These are phyloP conservation scores for Lecanicillium sp. DNA, from an alignment of 2,329 filamentous ascomycete species.

Conservation along the genomic window DNA sequence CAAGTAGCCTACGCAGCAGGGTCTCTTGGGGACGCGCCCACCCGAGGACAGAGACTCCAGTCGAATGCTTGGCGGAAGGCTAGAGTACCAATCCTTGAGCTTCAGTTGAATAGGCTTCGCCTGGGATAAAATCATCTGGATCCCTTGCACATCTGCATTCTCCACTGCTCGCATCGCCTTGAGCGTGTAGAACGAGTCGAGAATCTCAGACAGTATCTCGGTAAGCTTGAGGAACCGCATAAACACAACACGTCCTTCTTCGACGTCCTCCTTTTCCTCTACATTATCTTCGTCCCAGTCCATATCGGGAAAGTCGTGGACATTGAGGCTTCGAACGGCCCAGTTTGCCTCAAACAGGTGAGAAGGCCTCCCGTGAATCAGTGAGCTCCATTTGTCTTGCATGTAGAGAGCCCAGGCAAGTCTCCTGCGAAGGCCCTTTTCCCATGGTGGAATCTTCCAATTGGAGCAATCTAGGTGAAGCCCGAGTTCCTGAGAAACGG, in stretches of 20 bases:
- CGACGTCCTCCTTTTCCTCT: slow-evolving; percentile 56
- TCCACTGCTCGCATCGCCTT: slow-evolving; percentile 63
- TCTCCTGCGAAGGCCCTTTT: slow-evolving; percentile 74
- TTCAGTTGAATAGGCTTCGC: slow-evolving; percentile 78
- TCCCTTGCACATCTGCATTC: slow-evolving; percentile 60
- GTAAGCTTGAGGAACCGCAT: slow-evolving; percentile 68
- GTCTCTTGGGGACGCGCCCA: slow-evolving; percentile 30
- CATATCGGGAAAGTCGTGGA: slow-evolving; percentile 65
- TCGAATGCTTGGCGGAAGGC: slow-evolving; percentile 52
- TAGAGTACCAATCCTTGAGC: slow-evolving; percentile 74
- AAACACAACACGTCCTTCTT: slow-evolving; percentile 63
- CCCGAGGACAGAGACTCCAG: slow-evolving; percentile 50
- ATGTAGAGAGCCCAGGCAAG: slow-evolving; percentile 88
- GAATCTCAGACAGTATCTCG: slow-evolving; percentile 68
- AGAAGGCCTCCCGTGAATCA: slow-evolving; percentile 78
- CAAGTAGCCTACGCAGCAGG: slow-evolving; percentile 64
- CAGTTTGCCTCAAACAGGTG: slow-evolving; percentile 64
- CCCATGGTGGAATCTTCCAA: slow-evolving; percentile 86
- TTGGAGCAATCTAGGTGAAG: slow-evolving; percentile 78
- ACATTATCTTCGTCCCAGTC: slow-evolving; percentile 54
- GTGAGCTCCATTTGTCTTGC: slow-evolving; percentile 85
- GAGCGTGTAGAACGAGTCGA: slow-evolving; percentile 76
- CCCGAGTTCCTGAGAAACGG: slow-evolving; percentile 78
- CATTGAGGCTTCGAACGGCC: slow-evolving; percentile 60
- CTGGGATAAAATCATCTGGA: slow-evolving; percentile 62